Evolutionary conservation across 495 filamentous ascomycete species (phyloP), one percentile per base, ranked within the genome.

Genomic region (Talaromyces liani): DNA sequence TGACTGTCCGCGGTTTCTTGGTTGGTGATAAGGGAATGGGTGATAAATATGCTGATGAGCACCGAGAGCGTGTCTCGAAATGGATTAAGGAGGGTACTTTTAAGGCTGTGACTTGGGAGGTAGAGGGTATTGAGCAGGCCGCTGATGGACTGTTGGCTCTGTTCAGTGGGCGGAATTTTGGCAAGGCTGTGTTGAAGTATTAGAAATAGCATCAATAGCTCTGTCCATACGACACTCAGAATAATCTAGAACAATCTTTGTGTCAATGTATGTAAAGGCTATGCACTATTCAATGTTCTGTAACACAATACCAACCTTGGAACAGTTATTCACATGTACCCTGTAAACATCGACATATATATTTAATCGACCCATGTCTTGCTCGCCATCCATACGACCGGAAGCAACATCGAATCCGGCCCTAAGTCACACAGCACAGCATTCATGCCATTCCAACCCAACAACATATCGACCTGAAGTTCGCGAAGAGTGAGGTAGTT

Each of bases 1-100:
- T 89, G 39, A 83, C 71, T 12, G 80, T 88, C 69, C 85, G 87
- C 67, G 93, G 93, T 6, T 97, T 98, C 75, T 88, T 98, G 58
- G 92, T 87, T 47, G 64, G 70, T 33, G 85, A 88, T 65, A 64
- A 72, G 20, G 78, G 87, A 56, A 87, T 96, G 75, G 90, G 88
- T 1, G 82, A 84, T 34, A 84, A 85, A 63, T 91, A 96, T 72
- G 63, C 69, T 34, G 75, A 83, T 73, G 91, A 95, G 68, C 91
- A 95, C 70, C 89, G 94, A 78, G 77, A 89, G 79, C 90, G 88
- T 65, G 79, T 97, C 61, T 78, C 85, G 68, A 82, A 91, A 78
- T 98, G 93, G 93, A 84, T 98, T 49, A 80, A 82, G 56, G 91
- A 96, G 3, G 91, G 91, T 6, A 84, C 84, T 6, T 85, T 97